Percentiles rank a stretch among this genome's conserved stretches.
Evolutionary conservation across 805 yeast genomes (phyloP).

Genomic region (Candida suzukii): DNA sequence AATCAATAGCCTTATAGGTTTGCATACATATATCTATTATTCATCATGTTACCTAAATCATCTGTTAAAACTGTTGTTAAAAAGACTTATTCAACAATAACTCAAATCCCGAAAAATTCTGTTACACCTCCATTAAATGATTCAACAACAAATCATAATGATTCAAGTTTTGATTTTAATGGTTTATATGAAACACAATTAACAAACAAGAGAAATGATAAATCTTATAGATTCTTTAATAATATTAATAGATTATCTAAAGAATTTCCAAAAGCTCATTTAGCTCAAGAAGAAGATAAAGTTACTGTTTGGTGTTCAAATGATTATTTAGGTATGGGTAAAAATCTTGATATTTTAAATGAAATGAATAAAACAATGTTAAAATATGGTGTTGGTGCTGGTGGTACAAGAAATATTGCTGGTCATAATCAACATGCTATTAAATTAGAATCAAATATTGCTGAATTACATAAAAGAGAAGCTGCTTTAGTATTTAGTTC

Average conservation of each 20-base stretch:
- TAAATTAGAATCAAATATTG: slow-evolving; percentile 75
- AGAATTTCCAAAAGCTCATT: slow-evolving; percentile 91
- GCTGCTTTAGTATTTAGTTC: slow-evolving; percentile 94
- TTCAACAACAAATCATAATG: slow-evolving; percentile 28
- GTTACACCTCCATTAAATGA: slow-evolving; percentile 20
- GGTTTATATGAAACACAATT: slow-evolving; percentile 65
- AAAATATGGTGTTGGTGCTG: slow-evolving; percentile 96
- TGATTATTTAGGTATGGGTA: slow-evolving; percentile 94
- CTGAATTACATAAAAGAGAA: slow-evolving; percentile 88
- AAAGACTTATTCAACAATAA: slow-evolving; percentile 42
- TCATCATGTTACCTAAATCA: too few species aligned
- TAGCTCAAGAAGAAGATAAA: slow-evolving; percentile 63
- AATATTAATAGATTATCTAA: slow-evolving; percentile 93
- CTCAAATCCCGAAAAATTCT: slow-evolving; percentile 35
- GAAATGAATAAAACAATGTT: slow-evolving; percentile 77
- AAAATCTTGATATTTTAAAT: slow-evolving; percentile 61
- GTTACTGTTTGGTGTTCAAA: slow-evolving; percentile 99
- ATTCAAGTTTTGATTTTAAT: slow-evolving; percentile 59
- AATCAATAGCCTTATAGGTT: too few species aligned
- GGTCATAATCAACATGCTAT: slow-evolving; percentile 95
- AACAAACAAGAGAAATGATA: slow-evolving; percentile 70
- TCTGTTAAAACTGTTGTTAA: too few species aligned
- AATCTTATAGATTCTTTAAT: slow-evolving; percentile 93
- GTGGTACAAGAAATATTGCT: slow-evolving; percentile 98
- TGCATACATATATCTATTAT: too few species aligned